Percentiles rank a stretch among this genome's conserved stretches.
These are phyloP conservation scores for Metarhizium brunneum DNA, from an alignment of 2,329 filamentous ascomycete genomes.

Conservation along the genomic window DNA sequence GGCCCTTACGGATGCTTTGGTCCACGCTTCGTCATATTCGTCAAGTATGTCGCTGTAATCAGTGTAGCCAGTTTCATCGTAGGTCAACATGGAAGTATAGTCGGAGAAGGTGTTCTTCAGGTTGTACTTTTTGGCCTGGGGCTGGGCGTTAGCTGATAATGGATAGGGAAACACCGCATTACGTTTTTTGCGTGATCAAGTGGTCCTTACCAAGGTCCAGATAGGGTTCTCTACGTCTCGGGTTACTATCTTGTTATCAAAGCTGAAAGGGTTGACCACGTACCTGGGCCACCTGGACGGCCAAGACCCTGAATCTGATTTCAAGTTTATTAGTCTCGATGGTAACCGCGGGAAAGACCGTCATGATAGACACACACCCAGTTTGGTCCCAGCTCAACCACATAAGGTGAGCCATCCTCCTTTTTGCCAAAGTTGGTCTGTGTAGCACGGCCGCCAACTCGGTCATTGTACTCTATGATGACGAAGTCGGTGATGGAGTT, in stretches of 20 bases:
- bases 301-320: slow-evolving; percentile 15
- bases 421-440: slow-evolving; percentile 46
- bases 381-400: slow-evolving; percentile 58
- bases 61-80: slow-evolving; percentile 44
- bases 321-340: not conserved
- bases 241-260: slow-evolving; percentile 7
- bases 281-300: slow-evolving; percentile 15
- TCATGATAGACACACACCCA: slow-evolving; percentile 35
- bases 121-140: slow-evolving; percentile 43
- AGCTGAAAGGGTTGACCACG: not conserved
- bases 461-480: slow-evolving; percentile 53
- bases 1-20: slow-evolving; percentile 38
- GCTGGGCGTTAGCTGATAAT: not conserved
- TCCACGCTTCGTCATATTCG: slow-evolving; percentile 37
- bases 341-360: not conserved
- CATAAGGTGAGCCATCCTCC: slow-evolving; percentile 41
- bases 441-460: slow-evolving; percentile 53
- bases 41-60: slow-evolving; percentile 43
- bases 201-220: slow-evolving; percentile 37
- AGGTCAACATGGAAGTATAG: slow-evolving; percentile 49
- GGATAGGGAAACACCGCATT: not conserved
- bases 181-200: not conserved
- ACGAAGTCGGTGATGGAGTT: slow-evolving; percentile 54
- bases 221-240: slow-evolving; percentile 44
- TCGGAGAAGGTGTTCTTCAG: slow-evolving; percentile 49